Base-by-base conservation (phyloP, 2,329 filamentous ascomycete species). In the Nemania serpens region DNA sequence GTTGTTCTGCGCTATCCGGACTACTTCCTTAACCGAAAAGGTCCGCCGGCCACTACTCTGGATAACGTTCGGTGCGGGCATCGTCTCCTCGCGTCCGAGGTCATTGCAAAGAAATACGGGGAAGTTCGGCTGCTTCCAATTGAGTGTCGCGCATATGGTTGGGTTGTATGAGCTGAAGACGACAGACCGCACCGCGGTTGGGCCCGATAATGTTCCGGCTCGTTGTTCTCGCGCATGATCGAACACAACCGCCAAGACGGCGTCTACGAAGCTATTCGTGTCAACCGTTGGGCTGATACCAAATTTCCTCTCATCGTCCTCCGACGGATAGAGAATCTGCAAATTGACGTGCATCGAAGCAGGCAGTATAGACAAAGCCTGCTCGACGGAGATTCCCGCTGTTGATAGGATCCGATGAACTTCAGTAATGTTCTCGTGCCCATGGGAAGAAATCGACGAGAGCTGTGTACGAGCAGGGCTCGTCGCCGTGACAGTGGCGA, bases 91-190 rank as follows among this genome's bases (percentile, higher is more conserved):
- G 7, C 84, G 81, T 20, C 92, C 92, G 25, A 98, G 85, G 61
- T 97, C 93, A 75, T 98, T 98, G 78, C 93, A 97, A 48, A 98
- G 82, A 69, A 99, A 91, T 0, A 98, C 91, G 0, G 95, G 95
- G 74, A 97, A 99, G 73, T 98, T 99, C 2, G 95, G 95, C 75
- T 99, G 95, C 76, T 99, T 99, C 95, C 95, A 99, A 77, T 99
- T 99, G 69, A 99, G 79, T 5, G 94, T 93, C 15, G 91, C 96
- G 77, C 95, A 99, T 18, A 98, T 85, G 65, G 89, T 90, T 12
- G 91, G 83, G 73, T 96, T 97, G 76, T 94, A 97, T 20, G 92
- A 96, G 70, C 91, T 96, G 75, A 99, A 97, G 11, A 97, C 91
- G 54, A 99, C 89, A 12, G 91, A 96, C 42, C 93, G 84, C 68